Percentiles rank a stretch among this genome's conserved stretches.
These are phyloP conservation scores for Phoma herbarum DNA, from an alignment of 2,329 filamentous ascomycete genomes.

Conservation along the genomic window DNA sequence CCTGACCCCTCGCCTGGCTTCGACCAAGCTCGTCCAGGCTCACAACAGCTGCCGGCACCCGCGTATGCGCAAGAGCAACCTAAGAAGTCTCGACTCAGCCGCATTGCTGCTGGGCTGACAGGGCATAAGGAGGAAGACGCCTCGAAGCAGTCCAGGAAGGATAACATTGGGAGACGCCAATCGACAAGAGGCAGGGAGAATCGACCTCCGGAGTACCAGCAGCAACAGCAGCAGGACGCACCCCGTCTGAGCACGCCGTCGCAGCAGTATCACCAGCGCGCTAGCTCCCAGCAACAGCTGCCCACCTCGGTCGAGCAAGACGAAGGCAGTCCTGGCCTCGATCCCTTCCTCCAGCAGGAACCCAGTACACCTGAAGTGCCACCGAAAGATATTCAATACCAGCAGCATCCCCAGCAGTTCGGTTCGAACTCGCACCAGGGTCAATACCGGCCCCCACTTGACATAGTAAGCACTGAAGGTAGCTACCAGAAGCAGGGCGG, in stretches of 20 bases:
- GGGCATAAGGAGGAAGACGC: slow-evolving; percentile 46
- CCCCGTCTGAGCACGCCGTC: slow-evolving; percentile 31
- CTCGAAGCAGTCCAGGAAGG: slow-evolving; percentile 41
- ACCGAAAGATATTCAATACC: slow-evolving; percentile 48
- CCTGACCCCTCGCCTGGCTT: slow-evolving; percentile 34
- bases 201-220: slow-evolving; percentile 39
- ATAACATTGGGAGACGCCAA: slow-evolving; percentile 43
- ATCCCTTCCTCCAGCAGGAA: slow-evolving; percentile 51
- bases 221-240: slow-evolving; percentile 32
- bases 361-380: slow-evolving; percentile 45
- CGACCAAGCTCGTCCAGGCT: slow-evolving; percentile 22
- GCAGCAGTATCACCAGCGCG: slow-evolving; percentile 40
- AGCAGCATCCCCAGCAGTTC: slow-evolving; percentile 32
- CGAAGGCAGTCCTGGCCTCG: slow-evolving; percentile 46
- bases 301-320: slow-evolving; percentile 50
- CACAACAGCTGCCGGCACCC: slow-evolving; percentile 23
- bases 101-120: slow-evolving; percentile 40
- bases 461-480: slow-evolving; percentile 51
- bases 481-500: slow-evolving; percentile 51
- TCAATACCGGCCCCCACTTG: slow-evolving; percentile 49
- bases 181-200: slow-evolving; percentile 50
- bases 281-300: slow-evolving; percentile 46
- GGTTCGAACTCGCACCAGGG: slow-evolving; percentile 41
- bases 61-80: slow-evolving; percentile 29
- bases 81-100: slow-evolving; percentile 47